These are phyloP conservation scores for Aegilops umbellulata DNA, from an alignment of 176 grass and related monocot genomes.

Conservation along the genomic window DNA sequence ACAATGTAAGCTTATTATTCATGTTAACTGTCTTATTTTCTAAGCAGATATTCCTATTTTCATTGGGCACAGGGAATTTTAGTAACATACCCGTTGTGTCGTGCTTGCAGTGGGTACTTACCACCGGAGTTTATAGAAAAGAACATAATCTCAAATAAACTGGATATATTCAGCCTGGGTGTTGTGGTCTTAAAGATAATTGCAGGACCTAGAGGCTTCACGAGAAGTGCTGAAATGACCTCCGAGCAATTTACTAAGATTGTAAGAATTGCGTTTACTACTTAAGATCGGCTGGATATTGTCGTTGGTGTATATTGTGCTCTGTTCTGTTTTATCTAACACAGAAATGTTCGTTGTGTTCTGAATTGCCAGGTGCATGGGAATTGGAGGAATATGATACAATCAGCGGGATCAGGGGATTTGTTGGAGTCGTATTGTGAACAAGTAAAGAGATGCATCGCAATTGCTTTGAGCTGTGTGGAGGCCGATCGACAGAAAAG, in stretches of 20 bases:
- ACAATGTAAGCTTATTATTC: neutral
- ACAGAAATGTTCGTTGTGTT: too few species aligned
- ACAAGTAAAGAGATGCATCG: neutral
- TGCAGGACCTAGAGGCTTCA: neutral
- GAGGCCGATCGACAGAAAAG: neutral
- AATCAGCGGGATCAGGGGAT: neutral
- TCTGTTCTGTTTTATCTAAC: neutral
- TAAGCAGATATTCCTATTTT: neutral
- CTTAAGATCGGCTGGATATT: too few species aligned
- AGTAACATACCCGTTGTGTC: neutral
- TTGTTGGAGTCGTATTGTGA: neutral
- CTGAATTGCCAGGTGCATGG: neutral
- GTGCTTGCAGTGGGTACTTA: neutral
- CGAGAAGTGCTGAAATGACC: neutral
- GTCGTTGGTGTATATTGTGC: too few species aligned
- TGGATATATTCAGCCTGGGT: too few species aligned
- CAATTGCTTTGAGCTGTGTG: neutral
- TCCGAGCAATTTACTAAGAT: neutral
- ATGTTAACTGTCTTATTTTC: neutral
- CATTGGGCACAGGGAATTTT: neutral
- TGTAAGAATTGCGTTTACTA: neutral
- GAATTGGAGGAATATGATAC: neutral
- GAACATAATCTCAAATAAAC: too few species aligned
- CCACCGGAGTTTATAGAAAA: too few species aligned
- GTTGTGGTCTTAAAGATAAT: neutral